phyloP scores from a whole-genome alignment of 169 alveolate species.

The Eimeria praecox region DNA sequence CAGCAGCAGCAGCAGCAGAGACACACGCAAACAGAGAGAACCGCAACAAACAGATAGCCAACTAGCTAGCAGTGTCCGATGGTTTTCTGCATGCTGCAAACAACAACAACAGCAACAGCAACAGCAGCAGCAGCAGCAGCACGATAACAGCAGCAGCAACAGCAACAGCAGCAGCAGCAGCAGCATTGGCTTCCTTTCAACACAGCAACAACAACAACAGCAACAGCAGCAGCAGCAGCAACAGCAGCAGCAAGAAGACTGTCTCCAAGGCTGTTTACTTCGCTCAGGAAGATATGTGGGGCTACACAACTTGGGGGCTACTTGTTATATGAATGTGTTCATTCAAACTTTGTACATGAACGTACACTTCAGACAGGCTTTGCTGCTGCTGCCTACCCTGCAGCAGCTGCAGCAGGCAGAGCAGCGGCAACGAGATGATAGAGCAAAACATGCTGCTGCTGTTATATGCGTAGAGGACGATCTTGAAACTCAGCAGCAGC shows the following conservation, averaged over 20 bases:
- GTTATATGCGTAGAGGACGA: constrained; percentile 46
- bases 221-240: constrained; percentile 17
- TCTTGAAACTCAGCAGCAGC: constrained; percentile 35
- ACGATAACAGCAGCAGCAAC: not conserved
- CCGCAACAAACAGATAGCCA: constrained; percentile 12
- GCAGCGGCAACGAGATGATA: not conserved
- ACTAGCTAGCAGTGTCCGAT: constrained; percentile 57
- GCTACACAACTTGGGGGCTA: constrained; percentile 94
- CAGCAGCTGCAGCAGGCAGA: constrained; percentile 49
- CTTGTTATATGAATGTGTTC: constrained; percentile 96
- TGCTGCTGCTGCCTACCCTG: constrained; percentile 80
- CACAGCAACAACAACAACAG: not conserved
- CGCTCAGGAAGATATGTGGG: constrained; percentile 89
- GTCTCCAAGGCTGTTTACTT: constrained; percentile 36
- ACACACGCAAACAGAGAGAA: constrained; percentile 22
- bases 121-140: constrained; percentile 53
- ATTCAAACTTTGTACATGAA: constrained; percentile 94
- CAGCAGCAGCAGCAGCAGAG: constrained; percentile 45
- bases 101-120: constrained; percentile 50
- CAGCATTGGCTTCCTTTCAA: no score
- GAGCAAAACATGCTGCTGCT: not conserved
- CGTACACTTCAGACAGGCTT: constrained; percentile 80
- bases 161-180: constrained; percentile 6
- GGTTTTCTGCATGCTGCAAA: constrained; percentile 35
- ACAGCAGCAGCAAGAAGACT: constrained; percentile 42